These are phyloP conservation scores for Falciphora oryzae DNA, from an alignment of 2,329 filamentous ascomycete species.

Conservation along the genomic window DNA sequence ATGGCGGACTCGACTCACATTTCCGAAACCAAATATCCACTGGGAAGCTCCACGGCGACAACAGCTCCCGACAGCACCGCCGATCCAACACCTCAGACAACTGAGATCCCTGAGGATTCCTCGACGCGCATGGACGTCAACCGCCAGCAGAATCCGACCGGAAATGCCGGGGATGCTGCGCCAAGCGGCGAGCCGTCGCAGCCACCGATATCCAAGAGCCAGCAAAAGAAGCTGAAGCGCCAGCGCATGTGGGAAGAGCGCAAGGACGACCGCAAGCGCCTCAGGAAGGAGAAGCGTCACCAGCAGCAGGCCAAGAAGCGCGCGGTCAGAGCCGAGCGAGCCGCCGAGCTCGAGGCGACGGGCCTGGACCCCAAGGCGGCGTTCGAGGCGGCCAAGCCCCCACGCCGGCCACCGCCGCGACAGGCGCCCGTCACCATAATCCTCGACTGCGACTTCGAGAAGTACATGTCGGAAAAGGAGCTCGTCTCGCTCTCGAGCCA, in stretches of 20 bases:
- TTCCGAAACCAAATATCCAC: background rate
- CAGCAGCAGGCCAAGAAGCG: conserved; percentile 42
- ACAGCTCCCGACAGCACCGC: background rate
- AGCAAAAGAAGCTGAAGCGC: conserved; percentile 71
- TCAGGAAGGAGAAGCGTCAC: conserved; percentile 50
- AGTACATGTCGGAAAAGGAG: conserved; percentile 84
- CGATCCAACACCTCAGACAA: background rate
- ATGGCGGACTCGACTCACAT: background rate
- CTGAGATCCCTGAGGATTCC: background rate
- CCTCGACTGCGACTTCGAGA: conserved; percentile 88
- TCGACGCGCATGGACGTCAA: background rate
- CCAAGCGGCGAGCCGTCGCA: conserved; percentile 4
- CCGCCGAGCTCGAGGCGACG: conserved; percentile 36
- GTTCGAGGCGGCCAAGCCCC: conserved; percentile 27
- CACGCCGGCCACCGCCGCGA: conserved; percentile 22
- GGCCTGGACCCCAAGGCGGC: conserved; percentile 35
- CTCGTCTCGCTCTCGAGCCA: conserved; percentile 76
- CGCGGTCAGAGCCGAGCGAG: conserved; percentile 41
- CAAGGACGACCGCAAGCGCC: conserved; percentile 50
- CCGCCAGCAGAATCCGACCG: background rate
- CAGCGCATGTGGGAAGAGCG: conserved; percentile 71
- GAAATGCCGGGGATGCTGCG: background rate
- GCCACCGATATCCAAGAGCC: conserved; percentile 68
- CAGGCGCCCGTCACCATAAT: conserved; percentile 69
- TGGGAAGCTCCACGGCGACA: background rate